Conservation (phyloP, 306 rosid species). For the Fragaria nilgerrensis region DNA sequence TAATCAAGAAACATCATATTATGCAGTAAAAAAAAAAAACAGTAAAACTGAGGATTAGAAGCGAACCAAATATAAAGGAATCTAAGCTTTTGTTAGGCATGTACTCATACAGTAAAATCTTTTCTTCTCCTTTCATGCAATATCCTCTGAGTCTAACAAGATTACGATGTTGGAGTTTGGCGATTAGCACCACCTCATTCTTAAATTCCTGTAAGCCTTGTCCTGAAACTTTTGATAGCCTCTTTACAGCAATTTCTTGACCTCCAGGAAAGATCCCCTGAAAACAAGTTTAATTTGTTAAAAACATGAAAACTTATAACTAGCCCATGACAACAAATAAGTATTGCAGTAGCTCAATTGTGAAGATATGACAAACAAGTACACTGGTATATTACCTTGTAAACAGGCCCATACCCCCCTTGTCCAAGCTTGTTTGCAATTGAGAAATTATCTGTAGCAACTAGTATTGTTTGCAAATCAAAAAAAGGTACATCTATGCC, state of each 20-base stretch:
- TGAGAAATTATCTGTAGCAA: constrained; percentile 55
- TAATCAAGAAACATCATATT: neutral
- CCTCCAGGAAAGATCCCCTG: constrained; percentile 61
- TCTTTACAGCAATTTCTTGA: constrained; percentile 61
- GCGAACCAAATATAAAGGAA: constrained; percentile 62
- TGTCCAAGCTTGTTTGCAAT: constrained; percentile 60
- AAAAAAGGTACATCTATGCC: constrained; percentile 56
- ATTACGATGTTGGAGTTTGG: constrained; percentile 72
- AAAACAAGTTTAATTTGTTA: neutral
- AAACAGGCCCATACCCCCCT: constrained; percentile 70
- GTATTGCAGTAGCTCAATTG: neutral
- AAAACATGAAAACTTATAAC: neutral
- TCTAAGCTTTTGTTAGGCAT: constrained; percentile 74
- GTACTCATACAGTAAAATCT: constrained; percentile 65
- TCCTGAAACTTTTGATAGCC: constrained; percentile 62
- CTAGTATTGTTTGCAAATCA: constrained; percentile 47
- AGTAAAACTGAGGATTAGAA: neutral
- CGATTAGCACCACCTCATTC: constrained; percentile 70
- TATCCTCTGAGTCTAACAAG: constrained; percentile 69
- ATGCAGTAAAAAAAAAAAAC: neutral
- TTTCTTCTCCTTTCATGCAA: constrained; percentile 64
- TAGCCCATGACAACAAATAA: constrained; percentile 33
- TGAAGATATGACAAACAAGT: neutral
- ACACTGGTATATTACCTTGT: constrained; percentile 34
- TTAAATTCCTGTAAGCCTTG: constrained; percentile 70